Conservation (phyloP, 2,329 filamentous ascomycete genomes). For the Botrytis hyacinthi region DNA sequence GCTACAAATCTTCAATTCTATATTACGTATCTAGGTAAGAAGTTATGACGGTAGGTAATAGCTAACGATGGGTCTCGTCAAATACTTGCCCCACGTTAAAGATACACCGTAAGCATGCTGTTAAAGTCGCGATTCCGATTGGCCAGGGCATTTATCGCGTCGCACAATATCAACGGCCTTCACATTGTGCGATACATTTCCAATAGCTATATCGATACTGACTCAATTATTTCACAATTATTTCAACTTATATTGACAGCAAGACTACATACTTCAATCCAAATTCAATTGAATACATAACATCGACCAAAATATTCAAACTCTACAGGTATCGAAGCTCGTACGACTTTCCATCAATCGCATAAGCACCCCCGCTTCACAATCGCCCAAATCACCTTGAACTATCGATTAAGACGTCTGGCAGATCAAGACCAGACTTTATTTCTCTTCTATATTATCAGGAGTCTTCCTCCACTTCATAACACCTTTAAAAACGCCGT, state of each 20-base stretch:
- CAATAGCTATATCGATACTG: background rate
- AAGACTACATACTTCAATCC: background rate
- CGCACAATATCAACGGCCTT: constrained; percentile 4
- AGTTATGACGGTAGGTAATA: background rate
- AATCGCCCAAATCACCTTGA: constrained; percentile 8
- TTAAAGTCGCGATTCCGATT: constrained; percentile 1
- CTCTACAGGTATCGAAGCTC: background rate
- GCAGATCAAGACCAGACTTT: constrained; percentile 20
- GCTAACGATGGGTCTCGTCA: background rate
- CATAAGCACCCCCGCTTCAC: constrained; percentile 5
- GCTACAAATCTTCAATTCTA: background rate
- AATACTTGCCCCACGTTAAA: constrained; percentile 6
- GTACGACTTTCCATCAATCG: background rate
- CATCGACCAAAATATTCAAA: background rate
- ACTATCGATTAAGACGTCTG: constrained; percentile 16
- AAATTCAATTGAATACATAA: background rate
- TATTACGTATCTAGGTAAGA: background rate
- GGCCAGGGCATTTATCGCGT: background rate
- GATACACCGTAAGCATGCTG: constrained; percentile 3
- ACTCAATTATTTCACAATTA: constrained; percentile 6
- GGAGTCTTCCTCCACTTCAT: constrained; percentile 50
- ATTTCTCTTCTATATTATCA: constrained; percentile 20
- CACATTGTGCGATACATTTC: background rate
- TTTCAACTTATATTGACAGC: background rate
- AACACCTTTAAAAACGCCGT: constrained; percentile 89